Base-by-base conservation (phyloP, 345 rosid genomes). In the Populus alba region DNA sequence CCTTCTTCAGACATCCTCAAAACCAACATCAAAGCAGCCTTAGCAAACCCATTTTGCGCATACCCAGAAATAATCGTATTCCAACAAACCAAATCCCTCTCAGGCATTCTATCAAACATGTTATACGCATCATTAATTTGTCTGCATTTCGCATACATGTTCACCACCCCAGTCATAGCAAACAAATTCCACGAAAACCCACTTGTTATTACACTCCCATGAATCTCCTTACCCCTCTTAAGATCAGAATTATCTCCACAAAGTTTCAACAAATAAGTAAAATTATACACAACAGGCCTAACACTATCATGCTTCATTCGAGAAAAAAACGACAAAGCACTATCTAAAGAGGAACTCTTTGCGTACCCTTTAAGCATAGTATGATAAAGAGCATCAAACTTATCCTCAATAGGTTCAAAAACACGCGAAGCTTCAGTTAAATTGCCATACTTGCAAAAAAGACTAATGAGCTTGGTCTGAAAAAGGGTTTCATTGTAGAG, bases 51-150 rank as follows among this genome's bases (percentile, higher is more conserved):
- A 87, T 94, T 92, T 79, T 92, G 97, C 0, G 95, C 88, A 72
- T 83, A 88, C 33, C 97, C 97, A 73, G 97, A 86, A 81, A 92
- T 80, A 73, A 94, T 94, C 1, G 95, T 89, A 77, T 92, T 94
- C 97, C 94, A 94, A 11, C 89, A 91, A 75, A 92, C 92, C 86
- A 90, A 87, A 66, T 92, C 98, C 74, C 94, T 92, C 27, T 87
- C 92, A 29, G 92, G 86, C 97, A 91, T 90, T 86, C 94, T 89
- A 76, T 87, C 97, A 75, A 94, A 92, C 95, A 91, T 87, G 85
- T 91, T 94, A 67, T 81, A 83, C 0, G 98, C 94, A 11, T 92
- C 92, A 12, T 81, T 79, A 66, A 91, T 74, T 67, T 82, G 81
- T 78, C 89, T 83, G 75, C 97, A 94, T 63, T 94, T 94, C 0